A percentile compares a stretch with the other conserved stretches of the same genome.
Evolutionary conservation across 768 basidiomycete species (phyloP).

Genomic region (Lactarius akahatsu): DNA sequence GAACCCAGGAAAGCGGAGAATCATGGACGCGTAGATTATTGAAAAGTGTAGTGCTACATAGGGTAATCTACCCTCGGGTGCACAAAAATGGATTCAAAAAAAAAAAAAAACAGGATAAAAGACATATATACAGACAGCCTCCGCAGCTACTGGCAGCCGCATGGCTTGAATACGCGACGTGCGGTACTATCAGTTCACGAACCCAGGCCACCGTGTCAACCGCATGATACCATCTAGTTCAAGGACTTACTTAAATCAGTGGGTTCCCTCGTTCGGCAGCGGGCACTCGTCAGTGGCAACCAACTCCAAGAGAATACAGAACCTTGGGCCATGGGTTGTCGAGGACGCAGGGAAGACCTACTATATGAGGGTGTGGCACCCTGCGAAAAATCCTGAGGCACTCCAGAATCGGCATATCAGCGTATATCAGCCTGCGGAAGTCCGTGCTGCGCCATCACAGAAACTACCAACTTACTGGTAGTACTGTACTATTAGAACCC

Average conservation of each 20-base stretch:
- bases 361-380: not conserved
- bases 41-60: too few species aligned
- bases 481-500: too few species aligned
- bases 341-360: not conserved
- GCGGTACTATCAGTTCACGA: not conserved
- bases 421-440: conserved; percentile 17
- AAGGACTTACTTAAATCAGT: not conserved
- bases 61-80: too few species aligned
- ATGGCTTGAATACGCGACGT: not conserved
- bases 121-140: not conserved
- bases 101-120: too few species aligned
- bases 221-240: not conserved
- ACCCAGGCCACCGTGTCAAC: not conserved
- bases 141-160: conserved; percentile 1
- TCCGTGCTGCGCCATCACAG: too few species aligned
- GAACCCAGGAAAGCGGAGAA: too few species aligned
- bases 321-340: not conserved
- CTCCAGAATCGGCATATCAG: conserved; percentile 17
- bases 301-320: not conserved
- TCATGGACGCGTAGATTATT: too few species aligned
- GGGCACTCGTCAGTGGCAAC: not conserved
- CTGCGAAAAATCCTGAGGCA: not conserved
- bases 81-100: too few species aligned
- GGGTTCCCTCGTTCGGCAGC: not conserved
- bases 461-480: too few species aligned